A percentile compares a stretch with the other conserved stretches of the same genome.
These are phyloP conservation scores for Leishmania gerbilli DNA, from an alignment of 208 protist species.

Conservation along the genomic window DNA sequence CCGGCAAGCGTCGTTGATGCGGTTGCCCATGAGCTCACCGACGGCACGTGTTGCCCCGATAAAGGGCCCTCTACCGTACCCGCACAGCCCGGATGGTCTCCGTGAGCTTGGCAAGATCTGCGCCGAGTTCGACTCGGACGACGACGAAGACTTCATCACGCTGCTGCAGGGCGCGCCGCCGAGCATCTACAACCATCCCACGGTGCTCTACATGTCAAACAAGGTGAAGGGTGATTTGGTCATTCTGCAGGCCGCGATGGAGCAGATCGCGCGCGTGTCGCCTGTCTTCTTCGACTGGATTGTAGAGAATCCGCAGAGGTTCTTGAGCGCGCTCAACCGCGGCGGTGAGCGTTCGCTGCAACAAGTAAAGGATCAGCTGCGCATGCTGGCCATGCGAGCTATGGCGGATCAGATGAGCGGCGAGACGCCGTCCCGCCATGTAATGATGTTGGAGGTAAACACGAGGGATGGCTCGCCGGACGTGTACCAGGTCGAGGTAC, in stretches of 20 bases:
- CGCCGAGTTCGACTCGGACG: neutral
- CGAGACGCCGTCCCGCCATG: conserved; percentile 20
- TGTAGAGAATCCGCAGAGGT: conserved; percentile 38
- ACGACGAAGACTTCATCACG: conserved; percentile 29
- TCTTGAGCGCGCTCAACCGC: conserved; percentile 40
- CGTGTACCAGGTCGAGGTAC: conserved; percentile 31
- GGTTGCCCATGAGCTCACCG: no score
- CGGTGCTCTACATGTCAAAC: conserved; percentile 57
- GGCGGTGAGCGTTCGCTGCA: conserved; percentile 24
- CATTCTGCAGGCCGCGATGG: conserved; percentile 44
- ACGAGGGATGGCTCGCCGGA: conserved; percentile 26
- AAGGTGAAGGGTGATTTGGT: conserved; percentile 44
- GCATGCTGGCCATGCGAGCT: conserved; percentile 29
- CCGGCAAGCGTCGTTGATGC: neutral
- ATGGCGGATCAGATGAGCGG: conserved; percentile 32
- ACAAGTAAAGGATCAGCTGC: conserved; percentile 33
- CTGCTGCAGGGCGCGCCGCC: conserved; percentile 27
- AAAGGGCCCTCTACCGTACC: conserved; percentile 37
- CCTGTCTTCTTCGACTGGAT: conserved; percentile 66
- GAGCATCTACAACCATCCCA: conserved; percentile 50
- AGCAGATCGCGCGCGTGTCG: conserved; percentile 42
- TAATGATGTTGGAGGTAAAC: conserved; percentile 40
- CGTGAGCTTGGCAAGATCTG: conserved; percentile 25
- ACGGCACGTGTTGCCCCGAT: no score
- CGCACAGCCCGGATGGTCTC: conserved; percentile 46